Base-by-base conservation (phyloP, 768 basidiomycete species). In the Russula emetica region DNA sequence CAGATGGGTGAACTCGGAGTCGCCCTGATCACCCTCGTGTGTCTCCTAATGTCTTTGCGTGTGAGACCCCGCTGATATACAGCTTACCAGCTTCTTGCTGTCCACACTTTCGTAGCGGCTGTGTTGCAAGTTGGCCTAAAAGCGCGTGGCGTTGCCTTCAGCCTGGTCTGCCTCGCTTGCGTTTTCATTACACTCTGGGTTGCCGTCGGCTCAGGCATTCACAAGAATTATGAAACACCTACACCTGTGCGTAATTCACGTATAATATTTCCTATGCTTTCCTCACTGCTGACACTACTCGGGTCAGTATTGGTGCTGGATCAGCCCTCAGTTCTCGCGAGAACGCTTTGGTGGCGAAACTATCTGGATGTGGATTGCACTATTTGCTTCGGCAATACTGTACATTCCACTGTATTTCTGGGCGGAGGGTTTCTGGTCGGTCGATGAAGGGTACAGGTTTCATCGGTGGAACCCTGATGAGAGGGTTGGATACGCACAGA, bases 1-100 rank as follows among this genome's bases (percentile, higher is more conserved):
- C 76, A 78, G 60, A 55, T 77, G 0, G 78, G 80, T 16, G 79
- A 80, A 58, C 74, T 77, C 6, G 75, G 73, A 28, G 77, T 75
- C 6, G 78, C 77, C 4, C 73, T 80, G 51, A 74, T 74, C 4
- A 80, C 77, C 30, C 70, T 80, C 13, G 79, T 79, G 63, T 67
- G 73, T 67, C 16, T 28, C 49, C 11, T 20, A 13, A 1, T 9
- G 13, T 11, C 34, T 38, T 38, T 24, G 6, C 9, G 6, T 26
- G 34, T 11, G 56, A 18, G 28, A 5, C 38, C n/a, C 14, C 5
- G 47, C 26, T 49, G 66, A 78, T 76, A 20, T 72, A 18, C 78
- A 42, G 8, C 34, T 36, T 20, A 5, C 49, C 26, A 68, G 67
- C 11, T 55, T 24, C 45, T 81, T 24, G 72, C 78, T 0, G 52